Conservation (phyloP, 1,139 yeast genomes). For the Saccharomyces hybrid region DNA sequence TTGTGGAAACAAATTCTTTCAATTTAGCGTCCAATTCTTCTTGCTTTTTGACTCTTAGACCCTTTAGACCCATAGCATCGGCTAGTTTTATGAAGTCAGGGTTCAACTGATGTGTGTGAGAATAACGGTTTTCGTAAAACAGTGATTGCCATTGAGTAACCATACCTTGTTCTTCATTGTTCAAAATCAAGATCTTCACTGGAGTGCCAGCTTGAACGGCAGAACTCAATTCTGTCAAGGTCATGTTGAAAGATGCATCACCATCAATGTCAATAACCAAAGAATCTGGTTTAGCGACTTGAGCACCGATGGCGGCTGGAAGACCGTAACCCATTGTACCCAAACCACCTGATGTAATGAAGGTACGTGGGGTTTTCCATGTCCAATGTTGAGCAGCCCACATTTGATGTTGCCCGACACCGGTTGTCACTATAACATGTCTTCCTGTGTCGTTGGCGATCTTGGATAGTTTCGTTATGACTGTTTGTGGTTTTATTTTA, state of each 20-base stretch:
- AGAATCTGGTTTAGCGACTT: slow-evolving; percentile 90
- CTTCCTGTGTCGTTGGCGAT: slow-evolving; percentile 58
- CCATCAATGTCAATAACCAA: slow-evolving; percentile 95
- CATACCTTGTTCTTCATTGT: slow-evolving; percentile 99
- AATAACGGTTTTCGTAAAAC: slow-evolving; percentile 91
- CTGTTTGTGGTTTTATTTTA: slow-evolving; percentile 86
- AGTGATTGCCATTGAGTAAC: slow-evolving; percentile 98
- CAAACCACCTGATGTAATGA: slow-evolving; percentile 95
- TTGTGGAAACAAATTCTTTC: slow-evolving; percentile 63
- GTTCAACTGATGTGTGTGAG: slow-evolving; percentile 92
- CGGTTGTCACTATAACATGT: slow-evolving; percentile 85
- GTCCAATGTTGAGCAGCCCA: slow-evolving; percentile 98
- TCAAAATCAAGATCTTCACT: slow-evolving; percentile 77
- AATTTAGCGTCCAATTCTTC: slow-evolving; percentile 57
- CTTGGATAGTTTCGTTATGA: slow-evolving; percentile 67
- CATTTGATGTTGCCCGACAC: slow-evolving; percentile 99
- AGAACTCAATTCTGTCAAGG: slow-evolving; percentile 82
- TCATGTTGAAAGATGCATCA: slow-evolving; percentile 97
- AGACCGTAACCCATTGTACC: slow-evolving; percentile 98
- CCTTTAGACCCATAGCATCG: slow-evolving; percentile 87
- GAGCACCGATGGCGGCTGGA: slow-evolving; percentile 98
- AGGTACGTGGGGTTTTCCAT: slow-evolving; percentile 84
- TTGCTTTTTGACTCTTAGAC: slow-evolving; percentile 63
- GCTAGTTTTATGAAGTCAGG: slow-evolving; percentile 91
- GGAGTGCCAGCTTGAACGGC: slow-evolving; percentile 94